Evolutionary conservation across 768 basidiomycete species (phyloP).

Genomic region (Tricholoma hemisulphureum): DNA sequence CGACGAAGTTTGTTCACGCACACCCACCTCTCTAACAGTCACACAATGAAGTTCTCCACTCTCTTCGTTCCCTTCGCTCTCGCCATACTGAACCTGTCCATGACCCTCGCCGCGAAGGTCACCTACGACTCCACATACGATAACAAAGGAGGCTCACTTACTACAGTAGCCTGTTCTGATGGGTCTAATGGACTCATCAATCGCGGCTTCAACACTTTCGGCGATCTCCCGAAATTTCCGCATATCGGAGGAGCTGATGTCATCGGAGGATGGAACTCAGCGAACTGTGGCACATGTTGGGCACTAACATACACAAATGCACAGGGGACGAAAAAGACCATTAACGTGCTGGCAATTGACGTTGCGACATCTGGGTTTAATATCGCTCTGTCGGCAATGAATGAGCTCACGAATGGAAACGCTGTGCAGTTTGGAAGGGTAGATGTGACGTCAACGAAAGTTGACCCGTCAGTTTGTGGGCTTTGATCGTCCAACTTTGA

Average conservation of each 20-base stretch:
- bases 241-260: slow-evolving; percentile 55
- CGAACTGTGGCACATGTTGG: slow-evolving; percentile 62
- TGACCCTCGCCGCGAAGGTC: slow-evolving; percentile 6
- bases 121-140: slow-evolving; percentile 54
- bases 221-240: slow-evolving; percentile 55
- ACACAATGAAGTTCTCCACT: slow-evolving; percentile 33
- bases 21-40: neutral
- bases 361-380: slow-evolving; percentile 47
- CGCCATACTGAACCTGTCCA: slow-evolving; percentile 1
- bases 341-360: slow-evolving; percentile 55
- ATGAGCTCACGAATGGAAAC: slow-evolving; percentile 46
- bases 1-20: neutral
- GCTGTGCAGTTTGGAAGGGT: slow-evolving; percentile 50
- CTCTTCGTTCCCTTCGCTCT: slow-evolving; percentile 26
- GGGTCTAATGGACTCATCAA: slow-evolving; percentile 51
- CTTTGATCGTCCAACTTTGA: slow-evolving; percentile 22
- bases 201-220: slow-evolving; percentile 47
- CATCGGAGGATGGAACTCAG: slow-evolving; percentile 50
- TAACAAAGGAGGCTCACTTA: slow-evolving; percentile 35
- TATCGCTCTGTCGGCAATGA: slow-evolving; percentile 53
- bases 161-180: slow-evolving; percentile 44
- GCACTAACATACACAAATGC: slow-evolving; percentile 44
- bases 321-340: slow-evolving; percentile 29
- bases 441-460: slow-evolving; percentile 40
- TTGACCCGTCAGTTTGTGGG: slow-evolving; percentile 50